Percentiles rank a stretch among this genome's conserved stretches.
phyloP scores from a whole-genome alignment of 2,329 filamentous ascomycete species.

The Zasmidium angulare region DNA sequence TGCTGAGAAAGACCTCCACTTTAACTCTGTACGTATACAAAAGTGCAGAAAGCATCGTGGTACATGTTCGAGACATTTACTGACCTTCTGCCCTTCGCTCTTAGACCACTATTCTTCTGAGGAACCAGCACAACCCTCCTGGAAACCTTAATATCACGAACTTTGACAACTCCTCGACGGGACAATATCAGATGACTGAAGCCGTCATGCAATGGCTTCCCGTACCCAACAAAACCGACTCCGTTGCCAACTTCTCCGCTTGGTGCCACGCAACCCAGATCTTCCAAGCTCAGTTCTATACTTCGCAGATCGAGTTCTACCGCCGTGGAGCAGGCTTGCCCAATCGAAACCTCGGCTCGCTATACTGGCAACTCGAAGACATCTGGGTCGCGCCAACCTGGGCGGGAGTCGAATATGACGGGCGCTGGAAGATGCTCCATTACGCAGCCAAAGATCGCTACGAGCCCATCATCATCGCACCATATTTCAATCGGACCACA shows the following conservation, averaged over 20 bases:
- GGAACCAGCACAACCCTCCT: conserved; percentile 61
- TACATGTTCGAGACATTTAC: no score
- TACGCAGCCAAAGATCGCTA: conserved; percentile 60
- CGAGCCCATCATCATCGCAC: conserved; percentile 58
- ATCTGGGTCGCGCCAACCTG: conserved; percentile 61
- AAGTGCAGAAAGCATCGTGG: no score
- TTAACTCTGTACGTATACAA: no score
- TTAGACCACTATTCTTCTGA: conserved; percentile 53
- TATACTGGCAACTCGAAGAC: conserved; percentile 68
- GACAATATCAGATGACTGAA: conserved; percentile 59
- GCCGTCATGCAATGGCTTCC: conserved; percentile 60
- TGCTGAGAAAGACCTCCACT: conserved; percentile 51
- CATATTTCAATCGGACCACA: conserved; percentile 54
- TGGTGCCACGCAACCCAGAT: conserved; percentile 64
- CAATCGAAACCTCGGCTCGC: conserved; percentile 58
- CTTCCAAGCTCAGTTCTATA: conserved; percentile 65
- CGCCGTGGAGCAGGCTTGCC: conserved; percentile 58
- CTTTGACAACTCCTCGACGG: conserved; percentile 43
- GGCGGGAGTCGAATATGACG: conserved; percentile 63
- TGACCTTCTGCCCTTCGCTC: no score
- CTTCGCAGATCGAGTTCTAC: conserved; percentile 61
- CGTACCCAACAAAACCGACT: conserved; percentile 52
- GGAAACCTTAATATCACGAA: conserved; percentile 50
- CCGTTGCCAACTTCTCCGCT: conserved; percentile 58
- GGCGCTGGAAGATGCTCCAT: conserved; percentile 63